A percentile compares a stretch with the other conserved stretches of the same genome.
Evolutionary conservation across 2,329 filamentous ascomycete species (phyloP).

Genomic region (Aspergillus neotritici): DNA sequence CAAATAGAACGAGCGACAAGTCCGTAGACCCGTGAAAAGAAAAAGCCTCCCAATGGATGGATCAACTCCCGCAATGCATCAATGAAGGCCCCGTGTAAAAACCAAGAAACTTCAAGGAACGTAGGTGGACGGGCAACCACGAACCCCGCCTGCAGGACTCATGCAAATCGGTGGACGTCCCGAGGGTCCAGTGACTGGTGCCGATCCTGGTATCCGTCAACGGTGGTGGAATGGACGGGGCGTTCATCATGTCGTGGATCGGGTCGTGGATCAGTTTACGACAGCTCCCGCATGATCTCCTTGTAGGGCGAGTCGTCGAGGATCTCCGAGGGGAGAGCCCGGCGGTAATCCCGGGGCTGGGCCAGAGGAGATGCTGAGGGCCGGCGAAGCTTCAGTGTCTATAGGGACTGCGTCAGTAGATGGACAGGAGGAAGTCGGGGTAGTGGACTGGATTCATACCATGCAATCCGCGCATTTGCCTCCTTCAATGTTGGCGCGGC

Average conservation of each 20-base stretch:
- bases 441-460: constrained; percentile 28
- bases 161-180: constrained; percentile 7
- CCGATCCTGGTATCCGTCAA: too few relatives aligned
- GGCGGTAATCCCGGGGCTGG: constrained; percentile 35
- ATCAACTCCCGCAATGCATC: constrained; percentile 31
- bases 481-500: constrained; percentile 40
- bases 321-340: constrained; percentile 30
- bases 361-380: constrained; percentile 38
- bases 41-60: constrained; percentile 18
- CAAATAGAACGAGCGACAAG: too few relatives aligned
- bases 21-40: constrained; percentile 7
- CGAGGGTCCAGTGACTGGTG: constrained; percentile 1
- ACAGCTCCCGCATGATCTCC: constrained; percentile 15
- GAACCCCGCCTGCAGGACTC: constrained; percentile 16
- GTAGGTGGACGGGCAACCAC: constrained; percentile 5
- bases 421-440: background rate
- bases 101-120: constrained; percentile 3
- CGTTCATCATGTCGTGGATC: constrained; percentile 1
- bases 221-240: too few relatives aligned
- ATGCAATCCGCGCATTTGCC: constrained; percentile 42
- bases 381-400: constrained; percentile 36
- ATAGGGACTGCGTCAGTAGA: constrained; percentile 15
- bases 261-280: constrained; percentile 13
- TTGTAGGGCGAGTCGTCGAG: constrained; percentile 25
- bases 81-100: constrained; percentile 14